Base-by-base conservation (phyloP, 1,284 basidiomycete species). In the Austropuccinia psidii region DNA sequence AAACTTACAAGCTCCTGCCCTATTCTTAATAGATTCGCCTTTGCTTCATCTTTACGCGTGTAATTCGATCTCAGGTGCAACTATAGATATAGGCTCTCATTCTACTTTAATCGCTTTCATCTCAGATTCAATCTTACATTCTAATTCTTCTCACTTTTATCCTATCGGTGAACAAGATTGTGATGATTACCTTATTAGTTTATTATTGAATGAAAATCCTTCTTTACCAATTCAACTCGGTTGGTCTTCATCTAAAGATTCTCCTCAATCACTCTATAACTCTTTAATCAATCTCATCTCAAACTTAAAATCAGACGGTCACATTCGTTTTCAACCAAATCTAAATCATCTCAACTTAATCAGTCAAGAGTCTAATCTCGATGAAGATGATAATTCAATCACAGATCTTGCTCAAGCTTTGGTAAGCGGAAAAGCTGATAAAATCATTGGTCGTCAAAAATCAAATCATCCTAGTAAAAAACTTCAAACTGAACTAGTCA, bases 91-190 rank as follows among this genome's bases (percentile, higher is more conserved):
- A 21, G 69, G 69, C 41, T 37, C 58, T 5, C 58, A 45, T 50
- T 62, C 57, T 27, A 61, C 69, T 15, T 43, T 72, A 24, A 50
- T 72, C 49, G 54, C 57, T 15, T 62, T 72, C 45, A 50, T 72
- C 54, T 41, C 41, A 24, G 69, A 72, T 60, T 72, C 69, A 3
- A 62, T 72, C 49, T 33, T 62, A 9, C 45, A 45, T 8, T 19
- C 50, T 54, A 45, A 61, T 37, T 62, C 57, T 54, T 61, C 43
- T 39, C 58, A 52, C 47, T 62, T 62, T 21, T 72, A 58, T 62
- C 69, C 69, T 5, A 50, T 72, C 24, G 69, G 69, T 29, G 57
- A 72, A 39, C 47, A 49, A 47, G 69, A 72, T 62, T 72, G 69
- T 49, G 69, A 72, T 39, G 49, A 72, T 47, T 72, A 72, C 62